These are phyloP conservation scores for Flaveria trinervia DNA, from an alignment of 129 eudicot genomes.

Conservation along the genomic window DNA sequence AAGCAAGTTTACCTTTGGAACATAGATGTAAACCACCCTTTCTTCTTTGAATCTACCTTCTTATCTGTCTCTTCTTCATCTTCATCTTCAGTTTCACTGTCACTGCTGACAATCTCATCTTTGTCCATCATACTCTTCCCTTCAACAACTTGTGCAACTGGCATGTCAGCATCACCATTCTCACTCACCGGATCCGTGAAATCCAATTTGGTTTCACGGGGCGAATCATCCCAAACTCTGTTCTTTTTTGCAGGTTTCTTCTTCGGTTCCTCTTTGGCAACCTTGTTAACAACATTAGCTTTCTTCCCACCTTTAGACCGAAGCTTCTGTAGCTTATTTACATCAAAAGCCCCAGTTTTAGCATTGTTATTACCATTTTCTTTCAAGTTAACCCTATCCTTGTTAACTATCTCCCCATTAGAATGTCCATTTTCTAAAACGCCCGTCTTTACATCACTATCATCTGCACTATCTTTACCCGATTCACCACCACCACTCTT, in stretches of 20 bases:
- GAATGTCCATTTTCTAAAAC: conserved; percentile 56
- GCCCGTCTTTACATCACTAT: conserved; percentile 35
- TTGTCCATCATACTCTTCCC: conserved; percentile 99
- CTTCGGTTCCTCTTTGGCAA: conserved; percentile 13
- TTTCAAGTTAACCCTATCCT: conserved; percentile 53
- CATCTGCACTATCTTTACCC: conserved; percentile 45
- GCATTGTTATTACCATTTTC: conserved; percentile 51
- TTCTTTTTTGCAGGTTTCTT: conserved; percentile 27
- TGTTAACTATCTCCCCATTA: conserved; percentile 40
- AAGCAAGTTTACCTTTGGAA: conserved; percentile 69
- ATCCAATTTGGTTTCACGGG: conserved; percentile 67
- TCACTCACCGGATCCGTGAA: conserved; percentile 81
- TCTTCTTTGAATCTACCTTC: conserved; percentile 65
- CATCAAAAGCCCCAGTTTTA: conserved; percentile 79
- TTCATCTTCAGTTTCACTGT: conserved; percentile 68
- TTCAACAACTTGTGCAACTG: conserved; percentile 51
- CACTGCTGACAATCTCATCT: conserved; percentile 77
- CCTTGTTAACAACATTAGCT: conserved; percentile 55
- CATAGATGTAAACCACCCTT: conserved; percentile 95
- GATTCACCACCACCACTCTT: conserved; percentile 56
- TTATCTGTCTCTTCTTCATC: conserved; percentile 43
- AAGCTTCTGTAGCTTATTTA: conserved; percentile 79
- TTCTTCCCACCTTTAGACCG: conserved; percentile 81
- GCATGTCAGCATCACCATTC: conserved; percentile 57
- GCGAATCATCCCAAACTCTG: no score